Evolutionary conservation across 305 asterid genomes (phyloP).

Genomic region (Plantago rigida): DNA sequence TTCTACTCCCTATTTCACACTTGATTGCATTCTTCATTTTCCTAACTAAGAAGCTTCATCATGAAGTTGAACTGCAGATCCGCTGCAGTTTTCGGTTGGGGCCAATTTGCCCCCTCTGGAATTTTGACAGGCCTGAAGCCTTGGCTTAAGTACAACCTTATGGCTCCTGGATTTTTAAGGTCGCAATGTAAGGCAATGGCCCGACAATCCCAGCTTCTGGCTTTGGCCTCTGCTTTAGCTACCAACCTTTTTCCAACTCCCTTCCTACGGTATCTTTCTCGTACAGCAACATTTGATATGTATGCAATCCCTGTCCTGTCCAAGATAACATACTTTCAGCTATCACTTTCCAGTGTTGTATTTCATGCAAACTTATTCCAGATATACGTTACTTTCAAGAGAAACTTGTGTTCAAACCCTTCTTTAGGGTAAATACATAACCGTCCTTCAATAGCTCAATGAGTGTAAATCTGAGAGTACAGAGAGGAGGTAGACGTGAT

Average conservation of each 20-base stretch:
- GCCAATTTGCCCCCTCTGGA: constrained; percentile 81
- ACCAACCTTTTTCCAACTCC: constrained; percentile 69
- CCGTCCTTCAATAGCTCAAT: too few relatives aligned
- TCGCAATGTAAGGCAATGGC: constrained; percentile 79
- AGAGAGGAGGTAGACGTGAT: too few relatives aligned
- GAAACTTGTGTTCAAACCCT: background rate
- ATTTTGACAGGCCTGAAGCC: constrained; percentile 57
- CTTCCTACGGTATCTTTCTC: constrained; percentile 56
- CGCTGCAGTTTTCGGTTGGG: constrained; percentile 61
- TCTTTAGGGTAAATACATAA: background rate
- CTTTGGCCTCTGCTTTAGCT: constrained; percentile 68
- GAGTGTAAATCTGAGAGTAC: too few relatives aligned
- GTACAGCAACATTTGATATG: constrained; percentile 82
- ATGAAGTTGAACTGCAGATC: constrained; percentile 62
- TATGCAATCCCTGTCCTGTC: constrained; percentile 83
- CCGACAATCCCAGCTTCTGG: constrained; percentile 78
- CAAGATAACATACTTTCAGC: constrained; percentile 10
- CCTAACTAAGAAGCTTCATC: constrained; percentile 58
- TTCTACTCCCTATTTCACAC: background rate
- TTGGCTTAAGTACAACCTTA: constrained; percentile 43
- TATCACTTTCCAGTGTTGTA: too few relatives aligned
- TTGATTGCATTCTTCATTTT: constrained; percentile 1
- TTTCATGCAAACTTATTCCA: too few relatives aligned
- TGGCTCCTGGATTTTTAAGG: constrained; percentile 61
- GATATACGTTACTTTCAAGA: background rate